phyloP scores from a whole-genome alignment of 2,329 filamentous ascomycete species.

The Zasmidium cellare region DNA sequence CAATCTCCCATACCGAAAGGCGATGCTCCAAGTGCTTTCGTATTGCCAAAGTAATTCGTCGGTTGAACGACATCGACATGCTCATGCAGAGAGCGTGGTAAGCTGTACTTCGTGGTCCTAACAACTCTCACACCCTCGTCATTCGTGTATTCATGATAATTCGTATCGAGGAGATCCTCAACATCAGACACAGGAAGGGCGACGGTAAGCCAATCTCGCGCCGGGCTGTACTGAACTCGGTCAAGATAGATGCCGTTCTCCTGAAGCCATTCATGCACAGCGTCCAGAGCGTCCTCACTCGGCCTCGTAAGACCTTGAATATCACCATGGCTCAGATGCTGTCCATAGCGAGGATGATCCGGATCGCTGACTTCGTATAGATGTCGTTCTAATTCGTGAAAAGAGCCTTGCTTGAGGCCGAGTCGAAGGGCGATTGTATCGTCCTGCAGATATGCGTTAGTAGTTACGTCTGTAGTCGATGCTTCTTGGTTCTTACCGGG shows the following conservation, averaged over 20 bases:
- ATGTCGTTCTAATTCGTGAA: conserved; percentile 53
- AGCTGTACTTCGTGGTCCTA: conserved; percentile 61
- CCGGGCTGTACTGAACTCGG: conserved; percentile 17
- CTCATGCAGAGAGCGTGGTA: conserved; percentile 56
- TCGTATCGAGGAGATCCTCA: conserved; percentile 57
- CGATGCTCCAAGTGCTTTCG: not conserved
- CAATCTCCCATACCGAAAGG: not conserved
- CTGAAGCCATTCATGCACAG: conserved; percentile 37
- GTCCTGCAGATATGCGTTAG: conserved; percentile 8
- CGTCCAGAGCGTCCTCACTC: conserved; percentile 47
- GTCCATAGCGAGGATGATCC: conserved; percentile 59
- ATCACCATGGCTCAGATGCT: conserved; percentile 56
- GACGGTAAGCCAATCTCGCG: conserved; percentile 61
- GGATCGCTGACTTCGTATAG: conserved; percentile 65
- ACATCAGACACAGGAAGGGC: conserved; percentile 44
- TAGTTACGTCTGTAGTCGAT: conserved; percentile 2
- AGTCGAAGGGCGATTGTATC: conserved; percentile 23
- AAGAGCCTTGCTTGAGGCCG: conserved; percentile 20
- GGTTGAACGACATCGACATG: conserved; percentile 61
- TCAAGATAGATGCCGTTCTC: conserved; percentile 41
- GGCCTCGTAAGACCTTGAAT: conserved; percentile 58
- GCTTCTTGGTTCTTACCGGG: no score
- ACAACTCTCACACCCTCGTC: conserved; percentile 49
- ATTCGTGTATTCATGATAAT: conserved; percentile 55
- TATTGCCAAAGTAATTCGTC: conserved; percentile 45